Evolutionary conservation across 164 flowering plant genomes (phyloP).

Genomic region (Euptelea pleiosperma): DNA sequence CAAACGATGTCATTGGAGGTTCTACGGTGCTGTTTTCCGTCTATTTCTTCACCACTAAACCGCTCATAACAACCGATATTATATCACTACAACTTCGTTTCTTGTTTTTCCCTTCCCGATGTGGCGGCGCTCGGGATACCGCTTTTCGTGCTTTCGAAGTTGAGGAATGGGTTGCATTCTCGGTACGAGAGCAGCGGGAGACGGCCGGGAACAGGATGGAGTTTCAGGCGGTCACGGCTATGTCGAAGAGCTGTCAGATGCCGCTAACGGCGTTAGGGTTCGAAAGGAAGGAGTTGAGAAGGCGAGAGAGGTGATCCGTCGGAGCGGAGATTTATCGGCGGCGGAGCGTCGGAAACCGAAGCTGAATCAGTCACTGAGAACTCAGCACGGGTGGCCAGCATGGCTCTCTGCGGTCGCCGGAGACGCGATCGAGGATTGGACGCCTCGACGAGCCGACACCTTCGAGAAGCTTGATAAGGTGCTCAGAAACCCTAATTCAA

Average conservation of each 20-base stretch:
- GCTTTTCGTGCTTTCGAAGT: constrained; percentile 2
- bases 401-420: constrained; percentile 78
- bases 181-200: constrained; percentile 26
- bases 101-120: too few relatives aligned
- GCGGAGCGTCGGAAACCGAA: constrained; percentile 21
- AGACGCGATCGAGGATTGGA: constrained; percentile 67
- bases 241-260: constrained; percentile 11
- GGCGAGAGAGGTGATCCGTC: constrained; percentile 15
- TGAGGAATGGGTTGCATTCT: constrained; percentile 57
- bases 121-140: constrained; percentile 8
- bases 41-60: constrained; percentile 2
- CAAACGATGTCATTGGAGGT: not conserved
- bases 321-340: constrained; percentile 22
- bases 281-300: constrained; percentile 12
- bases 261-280: constrained; percentile 19
- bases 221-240: constrained; percentile 13
- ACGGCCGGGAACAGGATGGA: constrained; percentile 13
- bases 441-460: constrained; percentile 73
- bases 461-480: constrained; percentile 91
- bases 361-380: constrained; percentile 19
- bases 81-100: too few relatives aligned
- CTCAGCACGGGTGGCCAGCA: constrained; percentile 67
- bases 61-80: not conserved
- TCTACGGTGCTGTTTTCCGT: not conserved
- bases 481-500: constrained; percentile 1